Evolutionary conservation across 2,329 filamentous ascomycete genomes (phyloP).

Genomic region (Fusarium oligoseptatum): DNA sequence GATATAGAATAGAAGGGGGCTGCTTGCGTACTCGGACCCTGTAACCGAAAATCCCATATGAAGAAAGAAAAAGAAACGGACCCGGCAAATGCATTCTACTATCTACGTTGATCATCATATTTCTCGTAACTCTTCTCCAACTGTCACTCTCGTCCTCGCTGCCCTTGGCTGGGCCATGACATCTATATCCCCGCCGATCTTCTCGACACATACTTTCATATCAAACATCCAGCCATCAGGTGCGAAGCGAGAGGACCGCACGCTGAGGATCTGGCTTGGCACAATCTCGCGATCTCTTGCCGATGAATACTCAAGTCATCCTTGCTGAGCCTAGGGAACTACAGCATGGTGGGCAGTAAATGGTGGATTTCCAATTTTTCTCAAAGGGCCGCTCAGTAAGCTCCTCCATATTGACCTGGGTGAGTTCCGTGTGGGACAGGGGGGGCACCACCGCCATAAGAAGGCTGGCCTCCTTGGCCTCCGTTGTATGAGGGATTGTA

Average conservation of each 20-base stretch:
- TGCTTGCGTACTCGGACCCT: slow-evolving; percentile 27
- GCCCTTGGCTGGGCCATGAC: slow-evolving; percentile 25
- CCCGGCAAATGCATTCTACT: slow-evolving; percentile 46
- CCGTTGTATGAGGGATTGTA: slow-evolving; percentile 49
- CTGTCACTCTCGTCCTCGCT: slow-evolving; percentile 30
- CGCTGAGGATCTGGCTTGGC: slow-evolving; percentile 18
- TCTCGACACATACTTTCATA: slow-evolving; percentile 23
- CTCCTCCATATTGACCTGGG: slow-evolving; percentile 44
- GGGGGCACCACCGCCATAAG: slow-evolving; percentile 47
- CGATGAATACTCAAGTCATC: slow-evolving; percentile 9
- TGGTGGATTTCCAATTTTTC: not conserved
- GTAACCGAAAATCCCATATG: slow-evolving; percentile 27
- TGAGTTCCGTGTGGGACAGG: slow-evolving; percentile 52
- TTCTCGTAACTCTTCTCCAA: slow-evolving; percentile 36
- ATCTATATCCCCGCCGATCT: slow-evolving; percentile 31
- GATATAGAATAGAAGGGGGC: slow-evolving; percentile 41
- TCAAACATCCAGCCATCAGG: slow-evolving; percentile 19
- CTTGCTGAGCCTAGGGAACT: slow-evolving; percentile 7
- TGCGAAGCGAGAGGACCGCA: slow-evolving; percentile 27
- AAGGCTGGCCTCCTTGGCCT: slow-evolving; percentile 45
- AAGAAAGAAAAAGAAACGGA: slow-evolving; percentile 17
- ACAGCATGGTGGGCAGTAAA: slow-evolving; percentile 5
- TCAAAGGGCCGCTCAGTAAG: slow-evolving; percentile 37
- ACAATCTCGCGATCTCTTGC: slow-evolving; percentile 32
- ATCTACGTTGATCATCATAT: slow-evolving; percentile 47